Base-by-base conservation (phyloP, 202 grass and related monocot genomes). In the Schoenoplectus tabernaemontani region DNA sequence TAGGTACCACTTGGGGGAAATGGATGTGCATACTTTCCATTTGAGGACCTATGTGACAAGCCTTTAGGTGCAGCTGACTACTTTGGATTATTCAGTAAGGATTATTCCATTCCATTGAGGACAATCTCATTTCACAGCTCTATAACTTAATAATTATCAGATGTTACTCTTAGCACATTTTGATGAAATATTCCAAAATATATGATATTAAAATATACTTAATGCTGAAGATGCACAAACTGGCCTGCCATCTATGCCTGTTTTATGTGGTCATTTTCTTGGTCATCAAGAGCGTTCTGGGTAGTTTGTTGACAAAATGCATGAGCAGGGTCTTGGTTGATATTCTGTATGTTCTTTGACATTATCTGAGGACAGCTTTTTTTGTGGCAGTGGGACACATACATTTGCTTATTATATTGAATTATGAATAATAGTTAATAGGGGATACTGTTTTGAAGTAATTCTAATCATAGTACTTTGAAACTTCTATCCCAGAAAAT, bases 31-130 rank as follows among this genome's bases (percentile, higher is more conserved):
- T 95, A 94, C 87, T 98, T 98, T 83, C 83, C 19, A 6, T 92
- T 95, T 77, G 89, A 98, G 87, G 88, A 95, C 82, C 86, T 98
- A 64, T 98, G 91, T 82, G 91, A 98, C 69, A 94, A 78, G 80
- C 95, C 91, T 86, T 84, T 97, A 73, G 91, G 95, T 9, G 95
- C 91, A 84, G 95, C 91, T 11, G 94, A 97, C 83, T 98, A 98
- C 76, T 98, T 90, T 70, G 95, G 91, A 58, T 86, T 98, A 63
- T 98, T 94, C 50, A 94, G 95, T 98, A 85, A 94, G 89, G 77
- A 83, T 51, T 58, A 12, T 64, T 26, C 61, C 22, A 82, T 64
- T 37, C 7, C 16, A 75, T 54, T 87, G 16, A 63, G 9, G 28
- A 19, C 2, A 11, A 65, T 64, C 5, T 76, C 11, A 73, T 73